Evolutionary conservation across 2,329 filamentous ascomycete genomes (phyloP).

Genomic region (Hypomyces rosellus): DNA sequence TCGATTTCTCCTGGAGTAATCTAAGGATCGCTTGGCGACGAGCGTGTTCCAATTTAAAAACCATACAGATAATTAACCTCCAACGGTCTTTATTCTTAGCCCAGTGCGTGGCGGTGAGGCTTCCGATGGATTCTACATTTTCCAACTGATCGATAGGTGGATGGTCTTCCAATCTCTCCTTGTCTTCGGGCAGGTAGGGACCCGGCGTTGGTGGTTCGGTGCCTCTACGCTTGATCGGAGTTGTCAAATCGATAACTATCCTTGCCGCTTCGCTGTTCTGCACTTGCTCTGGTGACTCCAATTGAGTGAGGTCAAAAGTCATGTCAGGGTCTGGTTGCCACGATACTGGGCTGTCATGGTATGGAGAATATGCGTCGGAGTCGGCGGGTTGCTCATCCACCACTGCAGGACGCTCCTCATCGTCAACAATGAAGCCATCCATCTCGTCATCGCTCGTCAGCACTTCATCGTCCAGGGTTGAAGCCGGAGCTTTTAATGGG

Average conservation of each 20-base stretch:
- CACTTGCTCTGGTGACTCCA: slow-evolving; percentile 14
- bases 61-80: slow-evolving; percentile 23
- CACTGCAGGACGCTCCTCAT: neutral
- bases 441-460: slow-evolving; percentile 46
- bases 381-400: no score
- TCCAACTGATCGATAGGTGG: slow-evolving; percentile 20
- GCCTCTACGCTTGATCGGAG: slow-evolving; percentile 14
- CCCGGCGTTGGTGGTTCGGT: neutral
- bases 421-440: slow-evolving; percentile 43
- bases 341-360: no score
- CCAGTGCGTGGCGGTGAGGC: slow-evolving; percentile 18
- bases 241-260: slow-evolving; percentile 21
- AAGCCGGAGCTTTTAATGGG: neutral
- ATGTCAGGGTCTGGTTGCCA: slow-evolving; percentile 17
- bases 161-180: neutral
- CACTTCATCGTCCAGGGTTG: slow-evolving; percentile 37
- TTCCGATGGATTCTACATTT: slow-evolving; percentile 15
- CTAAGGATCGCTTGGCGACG: slow-evolving; percentile 23
- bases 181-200: neutral
- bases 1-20: slow-evolving; percentile 13
- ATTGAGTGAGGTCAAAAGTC: slow-evolving; percentile 26
- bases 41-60: slow-evolving; percentile 24
- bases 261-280: neutral
- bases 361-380: no score
- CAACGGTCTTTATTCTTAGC: slow-evolving; percentile 22